Conservation (phyloP, 192 early-diverging fungal genomes). For the Coemansia sp. region DNA sequence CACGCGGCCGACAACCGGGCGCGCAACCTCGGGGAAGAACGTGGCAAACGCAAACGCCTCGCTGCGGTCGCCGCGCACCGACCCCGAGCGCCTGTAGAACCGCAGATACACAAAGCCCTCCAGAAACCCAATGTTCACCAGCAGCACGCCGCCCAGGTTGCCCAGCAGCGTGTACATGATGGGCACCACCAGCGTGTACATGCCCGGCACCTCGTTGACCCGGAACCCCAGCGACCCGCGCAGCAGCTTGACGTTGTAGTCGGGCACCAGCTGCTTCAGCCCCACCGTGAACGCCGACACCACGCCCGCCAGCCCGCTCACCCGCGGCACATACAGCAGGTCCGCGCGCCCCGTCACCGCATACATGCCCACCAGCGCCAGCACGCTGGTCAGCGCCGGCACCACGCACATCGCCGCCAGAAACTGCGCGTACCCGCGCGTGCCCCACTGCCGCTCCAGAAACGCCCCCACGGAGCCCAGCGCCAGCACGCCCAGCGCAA, state of each 20-base stretch:
- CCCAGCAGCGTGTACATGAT: constrained; percentile 29
- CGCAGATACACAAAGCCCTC: constrained; percentile 79
- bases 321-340: constrained; percentile 24
- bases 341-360: constrained; percentile 4
- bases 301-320: constrained; percentile 70
- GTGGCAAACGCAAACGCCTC: constrained; percentile 86
- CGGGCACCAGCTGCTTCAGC: constrained; percentile 87
- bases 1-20: constrained; percentile 27
- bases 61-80: constrained; percentile 78
- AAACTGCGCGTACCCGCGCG: constrained; percentile 68
- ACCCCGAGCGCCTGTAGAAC: constrained; percentile 78
- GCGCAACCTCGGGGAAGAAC: constrained; percentile 77
- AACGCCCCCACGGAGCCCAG: constrained; percentile 61
- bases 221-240: constrained; percentile 64
- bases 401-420: constrained; percentile 49
- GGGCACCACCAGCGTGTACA: constrained; percentile 43
- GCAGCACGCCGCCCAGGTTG: constrained; percentile 51
- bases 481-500: constrained; percentile 16
- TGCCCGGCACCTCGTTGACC: constrained; percentile 33
- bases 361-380: constrained; percentile 6
- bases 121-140: constrained; percentile 70
- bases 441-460: constrained; percentile 81
- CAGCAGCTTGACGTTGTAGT: constrained; percentile 70
- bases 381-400: constrained; percentile 49
- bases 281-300: constrained; percentile 75